phyloP scores from a whole-genome alignment of 352 stramenopile genomes.

The Globisporangium cylindrosporum region DNA sequence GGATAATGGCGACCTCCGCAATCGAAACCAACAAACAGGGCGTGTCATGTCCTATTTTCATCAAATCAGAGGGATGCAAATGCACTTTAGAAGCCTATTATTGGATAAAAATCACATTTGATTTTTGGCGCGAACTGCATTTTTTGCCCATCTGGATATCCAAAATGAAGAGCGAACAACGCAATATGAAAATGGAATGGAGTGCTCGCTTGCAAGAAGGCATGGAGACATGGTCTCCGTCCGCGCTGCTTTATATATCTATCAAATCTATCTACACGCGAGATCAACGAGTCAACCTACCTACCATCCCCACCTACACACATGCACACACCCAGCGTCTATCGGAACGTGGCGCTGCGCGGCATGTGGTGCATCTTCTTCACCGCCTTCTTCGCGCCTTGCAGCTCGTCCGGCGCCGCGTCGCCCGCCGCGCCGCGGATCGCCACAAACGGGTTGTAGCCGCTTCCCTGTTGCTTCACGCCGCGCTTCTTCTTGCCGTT shows the following conservation, averaged over 20 bases:
- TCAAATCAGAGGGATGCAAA: conserved; percentile 9
- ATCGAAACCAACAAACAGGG: conserved; percentile 13
- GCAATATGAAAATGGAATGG: background rate
- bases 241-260: conserved; percentile 8
- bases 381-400: conserved; percentile 39
- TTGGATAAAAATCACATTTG: background rate
- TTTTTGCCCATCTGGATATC: background rate
- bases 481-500: conserved; percentile 27
- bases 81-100: background rate
- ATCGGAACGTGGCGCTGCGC: conserved; percentile 82
- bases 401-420: conserved; percentile 19
- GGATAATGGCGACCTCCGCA: background rate
- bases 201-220: background rate
- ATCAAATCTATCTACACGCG: conserved; percentile 2
- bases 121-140: conserved; percentile 18
- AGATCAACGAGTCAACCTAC: background rate
- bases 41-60: conserved; percentile 6
- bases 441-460: conserved; percentile 80
- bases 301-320: conserved; percentile 20
- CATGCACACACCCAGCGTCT: conserved; percentile 15
- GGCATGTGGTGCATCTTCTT: conserved; percentile 87
- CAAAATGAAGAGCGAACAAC: conserved; percentile 5
- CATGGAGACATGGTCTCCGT: background rate
- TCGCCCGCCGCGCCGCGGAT: conserved; percentile 38
- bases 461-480: conserved; percentile 34